Evolutionary conservation across 257 asterid genomes (phyloP), one percentile per base, ranked within the genome.

Genomic region (Lithospermum erythrorhizon): DNA sequence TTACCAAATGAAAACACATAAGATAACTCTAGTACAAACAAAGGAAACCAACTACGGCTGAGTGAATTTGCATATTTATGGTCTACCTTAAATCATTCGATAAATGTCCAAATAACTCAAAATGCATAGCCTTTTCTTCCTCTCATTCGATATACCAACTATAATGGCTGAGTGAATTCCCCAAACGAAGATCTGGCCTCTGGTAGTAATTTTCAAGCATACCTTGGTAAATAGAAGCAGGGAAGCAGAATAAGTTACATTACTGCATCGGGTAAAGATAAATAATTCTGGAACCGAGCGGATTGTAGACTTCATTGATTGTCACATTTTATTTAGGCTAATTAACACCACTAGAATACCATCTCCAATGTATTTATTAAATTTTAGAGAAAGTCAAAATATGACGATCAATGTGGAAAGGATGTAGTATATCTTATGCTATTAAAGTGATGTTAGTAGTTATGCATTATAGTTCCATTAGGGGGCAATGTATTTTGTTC

Each of bases 1-100:
- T 82, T 67, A 91, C 86, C 62, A 79, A 96, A 96, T 91, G 73
- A 74, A 25, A 65, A 55, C 52, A 73, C 32, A 23, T 16, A 22
- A 11, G 60, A 22, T 22, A 17, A 53, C n/a, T 6, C 23, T n/a
- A 53, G 18, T 53, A 53, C 5, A 11, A 52, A 52, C 3, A 23
- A 25, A 22, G 8, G 41, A 56, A 56, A 24, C 49, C 49, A 41
- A 41, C 49, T 41, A 8, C 5, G 18, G 18, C 49, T 14, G 2
- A 41, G 19, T n/a, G 20, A 56, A 10, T 23, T 56, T n/a, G 24
- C 1, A 23, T 56, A 23, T 22, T 23, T 21, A 21, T 20, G 21
- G n/a, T 21, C 30, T 19, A 53, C 6, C 11, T 20, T 22, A 16
- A 55, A 9, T 55, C 32, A 20, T 55, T 55, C 24, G 22, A 4